Base-by-base conservation (phyloP, 2,329 filamentous ascomycete genomes). In the Aspergillus niger region DNA sequence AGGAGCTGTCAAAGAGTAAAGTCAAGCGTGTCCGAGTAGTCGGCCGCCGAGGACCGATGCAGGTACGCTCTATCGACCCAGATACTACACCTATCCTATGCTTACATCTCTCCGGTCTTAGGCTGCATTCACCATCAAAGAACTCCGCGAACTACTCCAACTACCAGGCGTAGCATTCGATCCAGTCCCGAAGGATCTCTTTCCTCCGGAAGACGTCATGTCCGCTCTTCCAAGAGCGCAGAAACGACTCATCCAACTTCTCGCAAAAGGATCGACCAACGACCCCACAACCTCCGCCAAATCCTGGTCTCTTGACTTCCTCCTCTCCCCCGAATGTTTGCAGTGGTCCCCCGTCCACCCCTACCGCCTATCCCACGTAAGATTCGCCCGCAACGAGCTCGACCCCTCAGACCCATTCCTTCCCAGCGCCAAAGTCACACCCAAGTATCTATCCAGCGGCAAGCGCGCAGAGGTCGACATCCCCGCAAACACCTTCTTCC, bases 111-210 rank as follows among this genome's bases (percentile, higher is more conserved):
- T 13, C 55, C 94, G 10, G 15, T 15, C 11, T 6, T 22, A 63
- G 88, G 94, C 92, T 24, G 88, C 95, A 0, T 98, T 97, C 70
- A 97, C 94, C 0, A 96, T 97, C 74, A 98, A 97, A 76, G 95
- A 99, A 79, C 80, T 92, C 15, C 87, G 95, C 38, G 95, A 99
- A 76, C 80, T 99, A 3, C 88, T 97, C 78, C 89, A 90, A 53
- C 82, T 98, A 2, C 84, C 86, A 0, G 80, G 80, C 0, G 89
- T 96, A 8, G 84, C 83, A 13, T 96, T 97, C 70, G 83, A 88
- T 57, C 85, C 89, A 1, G 81, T 94, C 28, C 84, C 91, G 57
- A 75, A 79, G 60, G 79, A 83, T 1, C 80, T 96, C 6, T 81
- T 95, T 50, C 92, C 92, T 0, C 74, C 76, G 1, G 72, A 77